Percentiles rank a stretch among this genome's conserved stretches.
Evolutionary conservation across 495 filamentous ascomycete species (phyloP).

Genomic region (Cercophora newfieldiana): DNA sequence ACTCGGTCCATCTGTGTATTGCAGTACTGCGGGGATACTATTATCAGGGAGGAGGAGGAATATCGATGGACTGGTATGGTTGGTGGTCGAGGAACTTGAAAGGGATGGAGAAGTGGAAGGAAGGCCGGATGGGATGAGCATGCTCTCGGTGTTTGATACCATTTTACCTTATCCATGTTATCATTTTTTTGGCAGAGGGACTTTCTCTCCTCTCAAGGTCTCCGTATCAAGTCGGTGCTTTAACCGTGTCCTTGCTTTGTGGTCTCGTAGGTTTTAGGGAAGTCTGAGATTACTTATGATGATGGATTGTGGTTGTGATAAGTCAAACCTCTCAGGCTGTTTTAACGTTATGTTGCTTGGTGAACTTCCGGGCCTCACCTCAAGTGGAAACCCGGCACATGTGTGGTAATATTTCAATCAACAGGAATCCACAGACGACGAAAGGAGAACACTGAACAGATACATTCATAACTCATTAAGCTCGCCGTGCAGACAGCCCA

Average conservation of each 20-base stretch:
- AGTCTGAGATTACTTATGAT: no score
- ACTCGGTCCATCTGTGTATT: no score
- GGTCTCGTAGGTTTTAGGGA: no score
- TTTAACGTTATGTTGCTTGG: no score
- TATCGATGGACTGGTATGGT: background rate
- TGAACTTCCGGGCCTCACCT: no score
- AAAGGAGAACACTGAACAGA: background rate
- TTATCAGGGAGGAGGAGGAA: background rate
- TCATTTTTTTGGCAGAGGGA: background rate
- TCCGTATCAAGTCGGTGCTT: background rate
- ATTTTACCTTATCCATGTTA: background rate
- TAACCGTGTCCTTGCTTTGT: background rate
- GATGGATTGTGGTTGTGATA: no score
- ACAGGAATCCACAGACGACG: no score
- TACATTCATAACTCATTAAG: background rate
- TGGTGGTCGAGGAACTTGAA: background rate
- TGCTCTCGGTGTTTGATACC: constrained; percentile 2
- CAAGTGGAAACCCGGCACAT: no score
- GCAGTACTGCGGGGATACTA: no score
- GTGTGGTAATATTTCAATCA: no score
- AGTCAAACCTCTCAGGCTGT: no score
- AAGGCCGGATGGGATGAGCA: background rate
- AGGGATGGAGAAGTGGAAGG: background rate
- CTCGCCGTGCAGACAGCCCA: no score
- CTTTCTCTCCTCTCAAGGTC: background rate